Evolutionary conservation across 768 basidiomycete genomes (phyloP).

Genomic region (Naganishia onofrii): DNA sequence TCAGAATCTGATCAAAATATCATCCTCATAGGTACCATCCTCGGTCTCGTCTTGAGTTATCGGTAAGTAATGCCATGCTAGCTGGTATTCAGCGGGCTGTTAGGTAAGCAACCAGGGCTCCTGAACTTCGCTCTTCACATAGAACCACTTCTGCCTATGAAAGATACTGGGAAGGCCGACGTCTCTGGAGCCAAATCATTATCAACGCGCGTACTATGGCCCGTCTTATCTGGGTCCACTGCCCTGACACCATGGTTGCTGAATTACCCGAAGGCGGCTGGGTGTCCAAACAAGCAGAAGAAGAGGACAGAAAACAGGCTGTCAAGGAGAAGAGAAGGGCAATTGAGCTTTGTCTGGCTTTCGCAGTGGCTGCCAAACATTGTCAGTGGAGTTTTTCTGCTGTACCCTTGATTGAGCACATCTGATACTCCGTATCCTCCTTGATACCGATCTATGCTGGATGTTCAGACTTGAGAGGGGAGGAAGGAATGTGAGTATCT

Average conservation of each 20-base stretch:
- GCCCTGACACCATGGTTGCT: conserved; percentile 28
- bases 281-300: conserved; percentile 10
- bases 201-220: conserved; percentile 43
- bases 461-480: conserved; percentile 40
- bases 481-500: conserved; percentile 47
- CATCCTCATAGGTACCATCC: neutral
- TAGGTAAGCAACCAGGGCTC: neutral
- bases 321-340: conserved; percentile 25
- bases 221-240: conserved; percentile 49
- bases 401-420: neutral
- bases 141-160: conserved; percentile 22
- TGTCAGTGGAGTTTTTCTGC: conserved; percentile 28
- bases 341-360: conserved; percentile 41
- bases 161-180: conserved; percentile 40
- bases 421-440: neutral
- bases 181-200: conserved; percentile 49
- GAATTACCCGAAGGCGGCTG: neutral
- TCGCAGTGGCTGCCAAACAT: conserved; percentile 50
- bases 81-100: neutral
- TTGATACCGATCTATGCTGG: neutral
- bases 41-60: conserved; percentile 22
- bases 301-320: conserved; percentile 22
- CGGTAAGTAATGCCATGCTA: neutral
- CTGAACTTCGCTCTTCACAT: no score
- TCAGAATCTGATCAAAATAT: neutral